These are phyloP conservation scores for Leccinum obscurum DNA, from an alignment of 768 basidiomycete genomes.

Conservation along the genomic window DNA sequence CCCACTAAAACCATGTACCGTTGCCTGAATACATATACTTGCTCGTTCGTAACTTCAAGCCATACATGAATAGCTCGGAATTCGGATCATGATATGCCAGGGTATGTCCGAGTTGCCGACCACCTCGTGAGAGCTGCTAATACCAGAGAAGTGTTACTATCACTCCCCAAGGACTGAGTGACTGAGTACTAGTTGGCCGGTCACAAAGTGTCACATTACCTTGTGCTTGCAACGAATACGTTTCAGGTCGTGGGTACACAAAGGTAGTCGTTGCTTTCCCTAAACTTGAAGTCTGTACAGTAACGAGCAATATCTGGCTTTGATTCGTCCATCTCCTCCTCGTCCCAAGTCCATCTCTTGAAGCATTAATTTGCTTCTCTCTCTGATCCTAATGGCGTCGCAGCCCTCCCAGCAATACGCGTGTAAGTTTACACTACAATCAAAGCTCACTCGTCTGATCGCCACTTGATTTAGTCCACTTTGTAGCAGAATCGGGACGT, in stretches of 20 bases:
- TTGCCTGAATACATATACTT: constrained; percentile 5
- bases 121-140: too few species aligned
- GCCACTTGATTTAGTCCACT: constrained; percentile 43
- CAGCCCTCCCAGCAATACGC: constrained; percentile 81
- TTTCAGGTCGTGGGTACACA: too few species aligned
- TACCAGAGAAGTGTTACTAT: too few species aligned
- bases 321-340: constrained; percentile 27
- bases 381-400: constrained; percentile 54
- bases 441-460: constrained; percentile 17
- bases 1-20: background rate
- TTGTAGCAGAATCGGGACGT: constrained; percentile 27
- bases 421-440: constrained; percentile 52
- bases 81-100: too few species aligned
- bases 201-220: too few species aligned
- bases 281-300: constrained; percentile 11
- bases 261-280: constrained; percentile 15
- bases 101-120: too few species aligned
- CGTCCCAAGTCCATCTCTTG: constrained; percentile 28
- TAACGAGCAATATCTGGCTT: constrained; percentile 11
- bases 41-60: background rate
- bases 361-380: constrained; percentile 86
- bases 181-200: too few species aligned
- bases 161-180: too few species aligned
- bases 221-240: too few species aligned
- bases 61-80: too few species aligned